Base-by-base conservation (phyloP, 257 asterid species). In the Gynochthodes officinalis region DNA sequence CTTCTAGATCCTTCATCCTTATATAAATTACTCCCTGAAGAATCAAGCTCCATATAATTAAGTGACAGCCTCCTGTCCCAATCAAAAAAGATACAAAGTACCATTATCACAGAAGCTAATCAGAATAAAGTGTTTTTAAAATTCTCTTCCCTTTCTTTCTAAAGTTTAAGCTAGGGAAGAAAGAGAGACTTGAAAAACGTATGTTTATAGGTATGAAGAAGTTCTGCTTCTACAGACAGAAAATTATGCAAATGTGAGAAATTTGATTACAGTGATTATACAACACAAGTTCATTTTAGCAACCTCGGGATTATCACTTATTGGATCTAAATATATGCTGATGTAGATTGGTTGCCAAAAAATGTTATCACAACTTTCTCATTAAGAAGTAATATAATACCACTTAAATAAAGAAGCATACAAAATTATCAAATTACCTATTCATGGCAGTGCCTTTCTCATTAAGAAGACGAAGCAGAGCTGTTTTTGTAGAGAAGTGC, bases 401-500 rank as follows among this genome's bases (percentile, higher is more conserved):
- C 27, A 27, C 23, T 44, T 12, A 15, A 28, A 75, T 75, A 53
- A 23, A 44, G 60, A 37, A 19, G 54, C 49, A 48, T 48, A 30
- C 63, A 58, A 43, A 28, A 46, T 72, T 39, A 62, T n/a, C 73
- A 73, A n/a, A 62, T 84, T 83, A 91, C 99, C 97, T 87, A 81
- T 89, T 94, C 89, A 95, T 92, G 85, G 80, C 85, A 35, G 93
- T 90, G 89, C 99, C 99, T 84, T 89, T 95, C 82, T 95, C 89
- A 75, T 95, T 79, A 73, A 95, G 96, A 81, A 95, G 99, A 18
- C 96, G 97, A 72, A 86, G 77, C 73, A 92, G 62, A 84, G 89
- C 81, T 75, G 93, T 78, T 89, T 89, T 95, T 62, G 96, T 85
- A 19, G 98, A 90, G 78, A 95, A 95, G 77, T 90, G 92, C 99